Percentiles rank a stretch among this genome's conserved stretches.
Conservation (phyloP, 225 moss, liverwort and hornwort species). For the Marchantia paleacea region DNA sequence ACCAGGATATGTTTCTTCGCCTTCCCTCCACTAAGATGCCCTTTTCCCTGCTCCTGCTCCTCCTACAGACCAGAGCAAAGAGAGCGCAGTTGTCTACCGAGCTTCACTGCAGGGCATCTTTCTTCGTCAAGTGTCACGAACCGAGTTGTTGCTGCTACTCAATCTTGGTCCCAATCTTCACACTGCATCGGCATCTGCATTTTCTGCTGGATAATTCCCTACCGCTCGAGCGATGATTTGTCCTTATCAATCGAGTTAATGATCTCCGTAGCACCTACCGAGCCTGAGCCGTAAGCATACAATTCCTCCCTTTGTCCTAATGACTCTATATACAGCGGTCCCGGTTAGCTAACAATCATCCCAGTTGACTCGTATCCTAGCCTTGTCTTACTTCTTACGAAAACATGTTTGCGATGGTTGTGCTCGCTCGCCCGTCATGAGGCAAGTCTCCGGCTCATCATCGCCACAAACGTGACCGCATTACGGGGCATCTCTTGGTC, state of each 20-base stretch:
- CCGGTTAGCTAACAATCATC: background rate
- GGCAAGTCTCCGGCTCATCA: background rate
- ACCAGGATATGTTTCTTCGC: background rate
- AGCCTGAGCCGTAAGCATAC: too few relatives aligned
- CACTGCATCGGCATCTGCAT: background rate
- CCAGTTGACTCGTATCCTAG: background rate
- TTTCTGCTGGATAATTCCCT: background rate
- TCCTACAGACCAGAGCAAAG: too few relatives aligned
- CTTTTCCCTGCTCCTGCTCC: too few relatives aligned
- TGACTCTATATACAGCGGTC: background rate
- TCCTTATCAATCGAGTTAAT: background rate
- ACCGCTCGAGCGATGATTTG: background rate
- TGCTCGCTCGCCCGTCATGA: background rate
- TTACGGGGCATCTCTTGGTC: background rate
- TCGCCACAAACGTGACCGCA: too few relatives aligned
- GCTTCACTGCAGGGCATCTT: background rate
- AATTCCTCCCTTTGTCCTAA: background rate
- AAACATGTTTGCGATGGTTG: background rate
- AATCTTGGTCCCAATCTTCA: constrained; percentile 2
- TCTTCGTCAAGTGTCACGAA: background rate
- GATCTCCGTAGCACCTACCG: background rate
- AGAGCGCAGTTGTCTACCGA: too few relatives aligned
- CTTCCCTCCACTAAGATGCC: background rate
- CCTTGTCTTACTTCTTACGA: background rate
- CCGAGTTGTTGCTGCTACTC: background rate